Conservation (phyloP, 2,329 filamentous ascomycete genomes). For the Diaporthe australafricana region DNA sequence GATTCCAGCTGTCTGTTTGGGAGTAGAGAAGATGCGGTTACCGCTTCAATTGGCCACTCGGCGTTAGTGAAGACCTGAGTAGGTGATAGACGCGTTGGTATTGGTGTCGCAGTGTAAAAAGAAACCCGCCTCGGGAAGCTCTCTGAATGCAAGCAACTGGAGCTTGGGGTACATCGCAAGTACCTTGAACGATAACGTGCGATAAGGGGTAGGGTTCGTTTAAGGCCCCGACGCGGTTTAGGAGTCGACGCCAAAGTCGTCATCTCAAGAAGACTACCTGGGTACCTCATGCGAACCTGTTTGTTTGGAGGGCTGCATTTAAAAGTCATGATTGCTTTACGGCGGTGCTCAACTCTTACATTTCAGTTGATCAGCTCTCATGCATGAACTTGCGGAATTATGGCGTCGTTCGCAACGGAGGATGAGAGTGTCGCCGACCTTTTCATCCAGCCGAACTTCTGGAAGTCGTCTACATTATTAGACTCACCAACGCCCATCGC, state of each 20-base stretch:
- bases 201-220: conserved; percentile 14
- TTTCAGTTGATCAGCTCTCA: background rate
- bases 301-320: background rate
- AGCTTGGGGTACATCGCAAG: background rate
- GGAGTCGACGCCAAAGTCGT: background rate
- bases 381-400: background rate
- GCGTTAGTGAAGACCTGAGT: background rate
- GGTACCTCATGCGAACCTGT: background rate
- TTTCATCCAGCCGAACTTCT: conserved; percentile 74
- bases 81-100: too few species aligned
- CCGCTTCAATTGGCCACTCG: background rate
- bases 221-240: background rate
- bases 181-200: background rate
- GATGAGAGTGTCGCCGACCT: conserved; percentile 63
- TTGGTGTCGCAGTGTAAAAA: background rate
- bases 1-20: background rate
- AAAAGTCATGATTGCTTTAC: background rate
- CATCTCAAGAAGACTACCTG: background rate
- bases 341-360: background rate
- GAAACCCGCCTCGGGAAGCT: background rate
- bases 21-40: background rate
- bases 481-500: conserved; percentile 42
- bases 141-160: background rate
- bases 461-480: conserved; percentile 65
- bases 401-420: conserved; percentile 47